Percentiles rank a stretch among this genome's conserved stretches.
These are phyloP conservation scores for Stephania yunnanensis DNA, from an alignment of 164 flowering plant species.

Conservation along the genomic window DNA sequence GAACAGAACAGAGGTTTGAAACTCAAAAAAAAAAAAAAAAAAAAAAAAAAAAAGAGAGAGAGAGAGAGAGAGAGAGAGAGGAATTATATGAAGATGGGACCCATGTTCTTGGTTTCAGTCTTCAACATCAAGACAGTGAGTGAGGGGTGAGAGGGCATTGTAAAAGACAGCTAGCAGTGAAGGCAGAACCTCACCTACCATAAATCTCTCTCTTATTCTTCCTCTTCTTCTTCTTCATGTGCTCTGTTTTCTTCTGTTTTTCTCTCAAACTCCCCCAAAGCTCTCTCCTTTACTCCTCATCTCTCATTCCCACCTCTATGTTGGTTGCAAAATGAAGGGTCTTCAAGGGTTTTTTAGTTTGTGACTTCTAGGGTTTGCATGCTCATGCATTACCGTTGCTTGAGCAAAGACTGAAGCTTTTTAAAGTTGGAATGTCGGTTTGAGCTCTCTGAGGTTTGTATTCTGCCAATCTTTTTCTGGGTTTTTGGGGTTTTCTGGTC, in stretches of 20 bases:
- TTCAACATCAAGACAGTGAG: slow-evolving; percentile 51
- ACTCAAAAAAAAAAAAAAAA: not conserved
- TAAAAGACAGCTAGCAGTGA: slow-evolving; percentile 74
- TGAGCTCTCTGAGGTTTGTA: not conserved
- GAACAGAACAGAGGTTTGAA: not conserved
- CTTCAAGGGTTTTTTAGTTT: not conserved
- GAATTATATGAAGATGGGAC: slow-evolving; percentile 14
- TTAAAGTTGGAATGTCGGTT: not conserved
- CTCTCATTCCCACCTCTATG: no score
- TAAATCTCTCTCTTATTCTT: slow-evolving; percentile 13
- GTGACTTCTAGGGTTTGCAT: not conserved
- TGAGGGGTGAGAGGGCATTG: slow-evolving; percentile 10
- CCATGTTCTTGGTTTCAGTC: slow-evolving; percentile 21
- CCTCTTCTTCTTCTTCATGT: slow-evolving; percentile 7
- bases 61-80: not conserved
- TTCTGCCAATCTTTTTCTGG: not conserved
- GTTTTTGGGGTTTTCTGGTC: not conserved
- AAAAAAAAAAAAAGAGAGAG: not conserved
- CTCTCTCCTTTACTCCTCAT: no score
- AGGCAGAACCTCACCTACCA: slow-evolving; percentile 58
- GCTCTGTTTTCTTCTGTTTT: not conserved
- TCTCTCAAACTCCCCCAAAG: not conserved
- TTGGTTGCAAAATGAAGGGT: not conserved
- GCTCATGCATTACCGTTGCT: not conserved
- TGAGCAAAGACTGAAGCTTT: not conserved